Conservation (phyloP, 2,329 filamentous ascomycete species). For the Neurospora crassa region DNA sequence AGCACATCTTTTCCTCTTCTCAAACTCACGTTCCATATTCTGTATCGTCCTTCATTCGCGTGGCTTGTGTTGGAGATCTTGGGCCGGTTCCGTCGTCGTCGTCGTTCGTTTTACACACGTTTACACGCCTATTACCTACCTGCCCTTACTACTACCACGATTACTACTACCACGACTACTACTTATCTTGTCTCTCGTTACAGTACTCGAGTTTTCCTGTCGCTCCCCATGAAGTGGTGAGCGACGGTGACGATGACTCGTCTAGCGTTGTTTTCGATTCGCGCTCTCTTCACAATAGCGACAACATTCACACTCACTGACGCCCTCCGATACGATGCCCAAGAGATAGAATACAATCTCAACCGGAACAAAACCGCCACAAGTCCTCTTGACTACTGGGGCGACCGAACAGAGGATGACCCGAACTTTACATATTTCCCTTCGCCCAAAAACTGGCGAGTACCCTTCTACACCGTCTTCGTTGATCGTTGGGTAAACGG, state of each 20-base stretch:
- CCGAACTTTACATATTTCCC: constrained; percentile 34
- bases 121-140: background rate
- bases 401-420: constrained; percentile 30
- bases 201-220: constrained; percentile 5
- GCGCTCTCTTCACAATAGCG: constrained; percentile 17
- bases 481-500: constrained; percentile 56
- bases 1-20: constrained; percentile 12
- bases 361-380: constrained; percentile 49
- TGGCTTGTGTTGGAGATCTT: constrained; percentile 12
- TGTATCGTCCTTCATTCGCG: constrained; percentile 13
- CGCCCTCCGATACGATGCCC: constrained; percentile 21
- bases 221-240: constrained; percentile 19
- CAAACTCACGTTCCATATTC: constrained; percentile 11
- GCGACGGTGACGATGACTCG: constrained; percentile 21
- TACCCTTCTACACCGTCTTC: constrained; percentile 57
- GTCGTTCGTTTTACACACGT: constrained; percentile 8
- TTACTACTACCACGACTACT: background rate
- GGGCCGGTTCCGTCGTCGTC: constrained; percentile 9
- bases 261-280: constrained; percentile 16
- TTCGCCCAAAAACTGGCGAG: constrained; percentile 53
- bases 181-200: constrained; percentile 14
- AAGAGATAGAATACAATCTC: constrained; percentile 43
- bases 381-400: constrained; percentile 47
- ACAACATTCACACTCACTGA: constrained; percentile 20
- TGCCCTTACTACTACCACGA: no score